Evolutionary conservation across 805 yeast species (phyloP), one percentile per base, ranked within the genome.

Genomic region (Cyberlindnera euphorbiiphila): DNA sequence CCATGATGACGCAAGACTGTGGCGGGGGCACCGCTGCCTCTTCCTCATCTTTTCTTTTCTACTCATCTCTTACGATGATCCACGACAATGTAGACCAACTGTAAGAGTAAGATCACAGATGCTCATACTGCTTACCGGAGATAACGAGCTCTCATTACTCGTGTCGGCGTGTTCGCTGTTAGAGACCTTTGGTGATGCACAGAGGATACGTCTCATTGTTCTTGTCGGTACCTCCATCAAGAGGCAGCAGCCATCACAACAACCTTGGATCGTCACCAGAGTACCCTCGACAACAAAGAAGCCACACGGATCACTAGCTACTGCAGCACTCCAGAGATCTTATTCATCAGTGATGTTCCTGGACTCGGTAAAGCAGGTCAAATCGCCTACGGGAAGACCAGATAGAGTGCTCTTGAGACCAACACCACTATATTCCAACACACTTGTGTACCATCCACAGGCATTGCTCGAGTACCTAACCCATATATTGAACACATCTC

Each of bases 341-440:
- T 3, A n/a, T 4, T 39, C 43, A 7, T 39, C 43, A 2, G 9
- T 39, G 9, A 39, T 39, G 43, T 39, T 39, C 19, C 17, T 35
- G 15, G 43, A 39, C 9, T 4, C 24, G 4, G 32, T 34, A 5
- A 25, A 33, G 18, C 24, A 19, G 14, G 9, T 18, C 18, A 11
- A 25, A 9, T 4, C 20, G n/a, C n/a, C n/a, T 4, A 11, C 9
- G 9, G 22, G 16, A 25, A 13, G 36, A 19, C 30, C 37, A 11
- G 34, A 33, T n/a, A 29, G 16, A 5, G 4, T 33, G 14, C 24
- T 22, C 8, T 2, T 39, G 3, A 34, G 24, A 23, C 36, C 43
- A 11, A 26, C 43, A 24, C 43, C 43, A 4, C 6, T 18, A 11
- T 23, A 21, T n/a, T 34, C 43, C 5, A 12, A 14, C 11, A 19